Evolutionary conservation across 2,329 filamentous ascomycete species (phyloP).

Genomic region (Coniella vitis): DNA sequence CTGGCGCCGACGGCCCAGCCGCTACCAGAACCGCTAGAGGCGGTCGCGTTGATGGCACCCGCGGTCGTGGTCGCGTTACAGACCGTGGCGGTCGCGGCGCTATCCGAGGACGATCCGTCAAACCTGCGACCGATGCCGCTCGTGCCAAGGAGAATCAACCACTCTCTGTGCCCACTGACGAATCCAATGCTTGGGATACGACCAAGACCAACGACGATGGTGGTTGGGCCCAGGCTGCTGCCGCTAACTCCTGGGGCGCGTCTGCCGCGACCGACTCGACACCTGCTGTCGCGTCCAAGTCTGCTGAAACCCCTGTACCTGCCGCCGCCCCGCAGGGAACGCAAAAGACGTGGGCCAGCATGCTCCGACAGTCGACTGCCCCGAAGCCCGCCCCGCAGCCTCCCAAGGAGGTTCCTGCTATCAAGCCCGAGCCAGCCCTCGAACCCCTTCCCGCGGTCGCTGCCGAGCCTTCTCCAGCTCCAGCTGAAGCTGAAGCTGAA

Average conservation of each 20-base stretch:
- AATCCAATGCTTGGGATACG: slow-evolving; percentile 58
- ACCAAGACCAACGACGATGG: slow-evolving; percentile 32
- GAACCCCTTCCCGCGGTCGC: slow-evolving; percentile 35
- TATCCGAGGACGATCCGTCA: slow-evolving; percentile 57
- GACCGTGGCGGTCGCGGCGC: slow-evolving; percentile 55
- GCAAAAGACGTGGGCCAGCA: slow-evolving; percentile 67
- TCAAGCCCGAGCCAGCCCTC: slow-evolving; percentile 38
- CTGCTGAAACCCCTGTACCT: slow-evolving; percentile 23
- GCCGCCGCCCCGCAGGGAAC: slow-evolving; percentile 31
- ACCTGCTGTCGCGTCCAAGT: slow-evolving; percentile 25
- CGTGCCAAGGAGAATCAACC: slow-evolving; percentile 48
- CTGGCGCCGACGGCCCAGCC: slow-evolving; percentile 40
- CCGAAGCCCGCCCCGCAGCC: slow-evolving; percentile 51
- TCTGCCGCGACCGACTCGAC: slow-evolving; percentile 28
- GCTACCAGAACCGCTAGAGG: slow-evolving; percentile 48
- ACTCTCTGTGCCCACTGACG: slow-evolving; percentile 62
- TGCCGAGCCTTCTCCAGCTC: slow-evolving; percentile 21
- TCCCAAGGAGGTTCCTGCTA: slow-evolving; percentile 40
- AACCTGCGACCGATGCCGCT: slow-evolving; percentile 54
- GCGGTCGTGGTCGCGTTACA: slow-evolving; percentile 55
- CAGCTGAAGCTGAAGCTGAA: no score
- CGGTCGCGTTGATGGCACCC: slow-evolving; percentile 56
- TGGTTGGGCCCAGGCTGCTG: slow-evolving; percentile 19
- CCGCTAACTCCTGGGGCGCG: slow-evolving; percentile 37
- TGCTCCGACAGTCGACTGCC: slow-evolving; percentile 56